Evolutionary conservation across 2,329 filamentous ascomycete species (phyloP).

Genomic region (Hypoxylon sp.): DNA sequence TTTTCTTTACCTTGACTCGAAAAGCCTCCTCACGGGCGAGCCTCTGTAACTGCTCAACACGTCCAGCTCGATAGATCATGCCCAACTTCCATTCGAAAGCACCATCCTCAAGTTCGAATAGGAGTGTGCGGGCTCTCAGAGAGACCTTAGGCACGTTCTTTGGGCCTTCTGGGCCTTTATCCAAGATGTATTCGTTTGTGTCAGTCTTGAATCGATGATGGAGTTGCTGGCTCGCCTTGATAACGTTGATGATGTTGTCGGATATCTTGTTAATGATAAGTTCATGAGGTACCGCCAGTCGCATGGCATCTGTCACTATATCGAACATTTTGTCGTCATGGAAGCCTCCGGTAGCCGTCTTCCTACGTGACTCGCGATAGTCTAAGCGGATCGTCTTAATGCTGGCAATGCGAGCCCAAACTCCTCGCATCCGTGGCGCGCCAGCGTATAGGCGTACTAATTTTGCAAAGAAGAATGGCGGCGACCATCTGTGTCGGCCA

Average conservation of each 20-base stretch:
- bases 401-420: constrained; percentile 88
- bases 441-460: constrained; percentile 87
- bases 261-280: constrained; percentile 87
- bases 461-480: constrained; percentile 79
- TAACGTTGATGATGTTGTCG: constrained; percentile 89
- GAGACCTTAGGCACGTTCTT: constrained; percentile 89
- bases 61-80: constrained; percentile 88
- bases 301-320: constrained; percentile 82
- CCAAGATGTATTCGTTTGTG: constrained; percentile 85
- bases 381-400: constrained; percentile 84
- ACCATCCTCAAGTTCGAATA: constrained; percentile 95
- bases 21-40: constrained; percentile 91
- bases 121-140: constrained; percentile 78
- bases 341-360: constrained; percentile 63
- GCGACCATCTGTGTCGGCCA: constrained; percentile 86
- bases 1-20: constrained; percentile 82
- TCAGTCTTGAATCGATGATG: constrained; percentile 90
- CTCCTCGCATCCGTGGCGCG: constrained; percentile 79
- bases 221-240: constrained; percentile 89
- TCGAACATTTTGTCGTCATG: constrained; percentile 85
- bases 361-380: constrained; percentile 77
- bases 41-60: constrained; percentile 88
- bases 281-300: constrained; percentile 88
- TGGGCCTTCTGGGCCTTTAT: constrained; percentile 84
- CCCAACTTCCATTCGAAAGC: constrained; percentile 97